Conservation (phyloP, 441 rosid species). For the Brassica balearica region DNA sequence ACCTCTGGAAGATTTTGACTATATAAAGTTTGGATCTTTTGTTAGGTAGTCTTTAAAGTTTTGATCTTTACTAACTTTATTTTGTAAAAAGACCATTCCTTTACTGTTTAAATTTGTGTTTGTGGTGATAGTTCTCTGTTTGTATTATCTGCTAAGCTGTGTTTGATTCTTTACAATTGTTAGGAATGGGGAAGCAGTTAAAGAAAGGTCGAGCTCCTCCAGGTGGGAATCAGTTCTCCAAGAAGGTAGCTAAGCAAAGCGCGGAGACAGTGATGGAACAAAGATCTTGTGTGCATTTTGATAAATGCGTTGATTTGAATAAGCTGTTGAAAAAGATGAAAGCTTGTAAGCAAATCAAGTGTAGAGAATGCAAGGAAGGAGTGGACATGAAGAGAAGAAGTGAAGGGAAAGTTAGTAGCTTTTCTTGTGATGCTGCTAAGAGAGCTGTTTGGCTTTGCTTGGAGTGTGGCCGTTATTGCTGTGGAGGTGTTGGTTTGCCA, state of each 20-base stretch:
- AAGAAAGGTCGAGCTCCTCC: slow-evolving; percentile 8
- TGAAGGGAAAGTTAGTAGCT: slow-evolving; percentile 45
- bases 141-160: not conserved
- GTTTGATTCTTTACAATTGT: not conserved
- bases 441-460: slow-evolving; percentile 91
- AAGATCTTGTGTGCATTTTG: slow-evolving; percentile 61
- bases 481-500: slow-evolving; percentile 89
- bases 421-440: slow-evolving; percentile 38
- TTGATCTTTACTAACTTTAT: not conserved
- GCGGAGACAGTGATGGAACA: slow-evolving; percentile 50
- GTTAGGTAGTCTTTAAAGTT: not conserved
- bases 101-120: not conserved
- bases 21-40: not conserved
- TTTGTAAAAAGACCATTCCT: not conserved
- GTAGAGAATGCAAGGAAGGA: slow-evolving; percentile 76
- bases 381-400: slow-evolving; percentile 47
- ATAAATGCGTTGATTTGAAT: slow-evolving; percentile 60
- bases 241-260: slow-evolving; percentile 4
- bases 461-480: slow-evolving; percentile 81
- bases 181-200: not conserved
- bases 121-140: not conserved
- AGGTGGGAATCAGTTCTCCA: not conserved
- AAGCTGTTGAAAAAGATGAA: slow-evolving; percentile 60
- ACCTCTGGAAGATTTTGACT: not conserved
- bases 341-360: slow-evolving; percentile 51